Evolutionary conservation across 2,329 filamentous ascomycete genomes (phyloP).

Genomic region (Aspergillus carbonarius): DNA sequence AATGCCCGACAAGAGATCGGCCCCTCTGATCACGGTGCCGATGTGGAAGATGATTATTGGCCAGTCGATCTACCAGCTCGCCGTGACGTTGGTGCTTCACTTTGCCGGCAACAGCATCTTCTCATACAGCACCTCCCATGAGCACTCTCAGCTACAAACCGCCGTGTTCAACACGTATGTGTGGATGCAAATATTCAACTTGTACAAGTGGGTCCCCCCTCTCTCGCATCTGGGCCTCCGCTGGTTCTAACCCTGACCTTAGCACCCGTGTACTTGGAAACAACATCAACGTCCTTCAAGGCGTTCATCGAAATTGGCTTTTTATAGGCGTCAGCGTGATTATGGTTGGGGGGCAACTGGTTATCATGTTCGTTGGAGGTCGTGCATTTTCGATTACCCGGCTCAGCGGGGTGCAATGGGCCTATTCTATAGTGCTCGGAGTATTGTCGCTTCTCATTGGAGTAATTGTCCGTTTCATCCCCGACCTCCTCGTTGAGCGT

Average conservation of each 20-base stretch:
- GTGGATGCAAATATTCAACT: constrained; percentile 72
- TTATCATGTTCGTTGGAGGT: constrained; percentile 60
- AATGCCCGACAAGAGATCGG: constrained; percentile 41
- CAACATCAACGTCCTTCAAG: constrained; percentile 62
- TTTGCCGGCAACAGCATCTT: constrained; percentile 61
- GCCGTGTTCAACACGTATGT: constrained; percentile 70
- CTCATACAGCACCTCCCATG: constrained; percentile 43
- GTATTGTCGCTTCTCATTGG: neutral
- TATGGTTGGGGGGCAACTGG: constrained; percentile 58
- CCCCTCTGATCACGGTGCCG: constrained; percentile 43
- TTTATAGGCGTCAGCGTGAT: constrained; percentile 58
- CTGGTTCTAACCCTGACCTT: neutral
- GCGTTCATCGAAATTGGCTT: constrained; percentile 56
- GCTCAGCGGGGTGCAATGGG: constrained; percentile 56
- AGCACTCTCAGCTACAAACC: constrained; percentile 54
- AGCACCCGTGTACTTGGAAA: constrained; percentile 62
- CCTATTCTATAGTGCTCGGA: constrained; percentile 11
- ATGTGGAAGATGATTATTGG: constrained; percentile 46
- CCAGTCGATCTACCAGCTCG: constrained; percentile 40
- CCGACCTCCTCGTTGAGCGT: neutral
- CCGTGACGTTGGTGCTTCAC: constrained; percentile 43
- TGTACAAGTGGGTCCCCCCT: constrained; percentile 53
- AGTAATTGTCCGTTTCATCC: neutral
- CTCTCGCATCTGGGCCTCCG: neutral
- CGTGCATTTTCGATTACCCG: constrained; percentile 53